Evolutionary conservation across 2,329 filamentous ascomycete species (phyloP), one percentile per base, ranked within the genome.

Genomic region (Ceratocystis lukuohia): DNA sequence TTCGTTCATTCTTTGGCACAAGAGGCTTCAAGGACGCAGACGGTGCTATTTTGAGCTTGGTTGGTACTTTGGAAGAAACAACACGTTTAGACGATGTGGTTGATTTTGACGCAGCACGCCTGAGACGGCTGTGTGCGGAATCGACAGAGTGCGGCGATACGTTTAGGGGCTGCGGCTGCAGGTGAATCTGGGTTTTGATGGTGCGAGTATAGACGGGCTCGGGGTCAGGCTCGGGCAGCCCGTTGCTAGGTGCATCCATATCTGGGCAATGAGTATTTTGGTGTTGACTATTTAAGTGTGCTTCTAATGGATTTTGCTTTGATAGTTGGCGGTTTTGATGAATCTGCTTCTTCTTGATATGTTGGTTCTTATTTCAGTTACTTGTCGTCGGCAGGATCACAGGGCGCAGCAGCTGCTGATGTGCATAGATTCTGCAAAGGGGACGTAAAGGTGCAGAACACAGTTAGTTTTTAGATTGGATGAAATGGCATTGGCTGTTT

Each of bases 1-100:
- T 77, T 62, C 79, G 77, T 71, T 82, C 79, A 5, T 66, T 68
- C 46, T 59, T 66, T 25, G 69, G 69, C 8, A 70, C 66, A n/a
- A 70, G 64, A 8, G 69, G 69, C 41, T 65, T 69, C 6, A 68
- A 45, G 2, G 65, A 20, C 28, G 65, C 69, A 22, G 69, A 69
- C 25, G 69, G 61, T 12, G 67, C 66, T 5, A 66, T 59, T 53
- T 65, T 67, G 15, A 69, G 61, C 53, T 65, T 69, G 25, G 64
- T 66, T 2, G 64, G 62, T 15, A 62, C n/a, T 12, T 66, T 63
- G 28, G 25, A 44, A 5, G 59, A 46, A 5, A 37, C 41, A 6
- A 56, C 12, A 22, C 64, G 64, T 33, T 61, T 53, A 20, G 65
- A 64, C 3, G 56, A 48, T 17, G 37, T 41, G 12, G 46, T 64